Percentiles rank a stretch among this genome's conserved stretches.
These are phyloP conservation scores for Penicillium robsamsonii DNA, from an alignment of 495 filamentous ascomycete species.

Conservation along the genomic window DNA sequence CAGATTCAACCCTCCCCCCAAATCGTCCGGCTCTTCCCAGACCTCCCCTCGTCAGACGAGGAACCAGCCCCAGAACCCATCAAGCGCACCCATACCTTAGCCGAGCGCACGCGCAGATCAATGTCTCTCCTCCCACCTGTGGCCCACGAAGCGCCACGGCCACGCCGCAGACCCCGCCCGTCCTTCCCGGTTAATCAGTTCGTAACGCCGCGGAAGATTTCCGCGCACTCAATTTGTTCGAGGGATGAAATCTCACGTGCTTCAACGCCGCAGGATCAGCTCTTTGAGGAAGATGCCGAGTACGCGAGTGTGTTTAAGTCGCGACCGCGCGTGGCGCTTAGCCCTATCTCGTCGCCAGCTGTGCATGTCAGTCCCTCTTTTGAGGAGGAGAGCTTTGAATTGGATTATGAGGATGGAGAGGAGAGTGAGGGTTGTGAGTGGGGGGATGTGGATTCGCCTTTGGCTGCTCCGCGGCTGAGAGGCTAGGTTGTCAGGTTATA, in stretches of 20 bases:
- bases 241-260: conserved; percentile 26
- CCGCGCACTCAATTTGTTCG: conserved; percentile 11
- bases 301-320: conserved; percentile 87
- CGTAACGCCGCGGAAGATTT: conserved; percentile 50
- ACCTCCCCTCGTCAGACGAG: conserved; percentile 7
- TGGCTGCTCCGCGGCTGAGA: conserved; percentile 13
- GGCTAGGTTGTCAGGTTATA: neutral
- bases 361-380: conserved; percentile 38
- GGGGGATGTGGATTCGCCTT: conserved; percentile 25
- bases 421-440: conserved; percentile 10
- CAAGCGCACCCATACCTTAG: conserved; percentile 45
- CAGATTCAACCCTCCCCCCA: conserved; percentile 11
- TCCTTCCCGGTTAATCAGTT: conserved; percentile 64
- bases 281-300: conserved; percentile 67
- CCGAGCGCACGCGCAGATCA: conserved; percentile 76
- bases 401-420: conserved; percentile 21
- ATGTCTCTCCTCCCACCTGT: conserved; percentile 60
- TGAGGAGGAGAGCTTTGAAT: conserved; percentile 33
- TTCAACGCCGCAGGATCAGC: conserved; percentile 54
- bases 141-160: conserved; percentile 26
- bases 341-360: conserved; percentile 64
- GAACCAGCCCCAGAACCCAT: conserved; percentile 23
- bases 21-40: conserved; percentile 21
- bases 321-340: conserved; percentile 72
- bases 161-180: conserved; percentile 41